Percentiles rank a stretch among this genome's conserved stretches.
These are phyloP conservation scores for Bipolaris bicolor DNA, from an alignment of 2,329 filamentous ascomycete genomes.

Conservation along the genomic window DNA sequence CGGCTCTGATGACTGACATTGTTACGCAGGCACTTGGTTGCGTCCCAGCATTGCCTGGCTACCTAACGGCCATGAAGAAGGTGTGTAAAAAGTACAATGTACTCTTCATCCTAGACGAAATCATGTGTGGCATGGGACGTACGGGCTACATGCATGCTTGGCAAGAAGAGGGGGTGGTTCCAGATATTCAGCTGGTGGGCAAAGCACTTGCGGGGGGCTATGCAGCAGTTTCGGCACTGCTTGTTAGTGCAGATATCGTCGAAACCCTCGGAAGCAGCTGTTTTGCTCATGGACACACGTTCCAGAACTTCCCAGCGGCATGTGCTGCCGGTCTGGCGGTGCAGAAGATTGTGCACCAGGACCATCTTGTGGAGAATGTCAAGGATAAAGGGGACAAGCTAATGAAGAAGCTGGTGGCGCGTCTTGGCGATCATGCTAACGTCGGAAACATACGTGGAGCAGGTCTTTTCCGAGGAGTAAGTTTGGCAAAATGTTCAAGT, in stretches of 20 bases:
- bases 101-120: constrained; percentile 78
- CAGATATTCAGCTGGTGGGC: constrained; percentile 70
- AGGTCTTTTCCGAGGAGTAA: constrained; percentile 64
- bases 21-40: constrained; percentile 66
- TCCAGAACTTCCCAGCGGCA: constrained; percentile 65
- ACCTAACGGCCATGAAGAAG: constrained; percentile 69
- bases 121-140: constrained; percentile 73
- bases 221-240: constrained; percentile 64
- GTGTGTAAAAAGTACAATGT: constrained; percentile 75
- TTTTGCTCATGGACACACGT: constrained; percentile 68
- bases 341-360: constrained; percentile 63
- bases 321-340: constrained; percentile 69
- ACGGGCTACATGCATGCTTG: constrained; percentile 67
- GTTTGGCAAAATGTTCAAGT: constrained; percentile 32
- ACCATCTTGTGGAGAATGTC: constrained; percentile 66
- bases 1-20: constrained; percentile 1
- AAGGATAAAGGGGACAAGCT: constrained; percentile 59
- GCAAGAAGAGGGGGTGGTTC: constrained; percentile 63
- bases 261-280: constrained; percentile 54
- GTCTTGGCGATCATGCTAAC: constrained; percentile 54
- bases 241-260: constrained; percentile 61
- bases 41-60: constrained; percentile 69
- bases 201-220: constrained; percentile 72
- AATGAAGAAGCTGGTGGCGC: constrained; percentile 51
- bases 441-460: constrained; percentile 68